These are phyloP conservation scores for Colletotrichum filicis DNA, from an alignment of 2,329 filamentous ascomycete species.

Conservation along the genomic window DNA sequence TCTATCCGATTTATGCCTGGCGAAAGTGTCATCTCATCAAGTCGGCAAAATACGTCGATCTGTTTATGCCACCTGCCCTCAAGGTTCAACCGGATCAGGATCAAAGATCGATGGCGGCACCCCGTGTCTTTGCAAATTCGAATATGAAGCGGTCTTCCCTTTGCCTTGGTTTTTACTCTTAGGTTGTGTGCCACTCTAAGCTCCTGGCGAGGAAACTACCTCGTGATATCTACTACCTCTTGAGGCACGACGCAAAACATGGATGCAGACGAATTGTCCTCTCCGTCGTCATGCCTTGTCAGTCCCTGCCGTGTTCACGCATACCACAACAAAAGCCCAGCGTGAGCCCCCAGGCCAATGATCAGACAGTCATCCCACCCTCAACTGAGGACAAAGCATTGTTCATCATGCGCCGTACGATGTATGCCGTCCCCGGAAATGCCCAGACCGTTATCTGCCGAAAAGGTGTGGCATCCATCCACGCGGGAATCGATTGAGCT, in stretches of 20 bases:
- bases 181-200: no score
- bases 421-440: neutral
- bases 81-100: neutral
- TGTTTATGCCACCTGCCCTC: neutral
- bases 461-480: neutral
- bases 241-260: neutral
- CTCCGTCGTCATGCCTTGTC: neutral
- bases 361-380: neutral
- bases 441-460: neutral
- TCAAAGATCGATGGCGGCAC: no score
- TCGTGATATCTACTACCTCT: neutral
- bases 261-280: neutral
- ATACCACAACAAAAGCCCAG: neutral
- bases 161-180: no score
- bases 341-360: neutral
- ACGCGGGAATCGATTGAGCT: neutral
- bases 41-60: neutral
- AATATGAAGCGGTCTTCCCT: neutral
- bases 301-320: neutral
- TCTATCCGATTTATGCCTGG: neutral
- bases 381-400: neutral
- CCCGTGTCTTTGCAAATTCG: neutral
- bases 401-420: neutral
- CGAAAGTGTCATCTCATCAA: constrained; percentile 9
- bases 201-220: no score